phyloP scores from a whole-genome alignment of 768 basidiomycete species.

The Pleurotus djamor region DNA sequence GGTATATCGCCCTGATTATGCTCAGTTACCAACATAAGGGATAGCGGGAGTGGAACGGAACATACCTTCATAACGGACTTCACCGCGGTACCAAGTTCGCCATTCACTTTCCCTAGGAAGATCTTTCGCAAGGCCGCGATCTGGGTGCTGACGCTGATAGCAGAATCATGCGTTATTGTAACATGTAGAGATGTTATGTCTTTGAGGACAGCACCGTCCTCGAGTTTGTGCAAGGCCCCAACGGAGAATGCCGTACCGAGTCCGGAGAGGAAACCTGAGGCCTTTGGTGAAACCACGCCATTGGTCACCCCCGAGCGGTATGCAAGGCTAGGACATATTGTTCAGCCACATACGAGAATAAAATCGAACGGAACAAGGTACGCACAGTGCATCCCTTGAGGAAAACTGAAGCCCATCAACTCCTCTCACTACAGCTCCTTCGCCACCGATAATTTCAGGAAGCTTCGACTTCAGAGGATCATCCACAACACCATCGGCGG shows the following conservation, averaged over 20 bases:
- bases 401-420: slow-evolving; percentile 73
- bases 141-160: slow-evolving; percentile 63
- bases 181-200: slow-evolving; percentile 63
- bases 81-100: slow-evolving; percentile 40
- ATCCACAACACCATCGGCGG: slow-evolving; percentile 55
- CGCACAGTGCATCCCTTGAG: slow-evolving; percentile 51
- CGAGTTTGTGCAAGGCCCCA: slow-evolving; percentile 52
- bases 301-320: slow-evolving; percentile 65
- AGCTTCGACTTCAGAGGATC: slow-evolving; percentile 40
- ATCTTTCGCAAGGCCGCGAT: slow-evolving; percentile 58
- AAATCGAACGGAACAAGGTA: neutral
- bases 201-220: slow-evolving; percentile 56
- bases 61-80: slow-evolving; percentile 43
- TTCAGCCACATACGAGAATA: neutral
- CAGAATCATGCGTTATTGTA: slow-evolving; percentile 38
- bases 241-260: slow-evolving; percentile 59
- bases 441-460: slow-evolving; percentile 40
- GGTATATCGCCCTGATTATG: slow-evolving; percentile 47
- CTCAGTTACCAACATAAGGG: neutral
- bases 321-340: slow-evolving; percentile 41
- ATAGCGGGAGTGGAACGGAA: neutral
- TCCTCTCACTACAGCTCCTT: slow-evolving; percentile 45
- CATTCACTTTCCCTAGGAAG: slow-evolving; percentile 36
- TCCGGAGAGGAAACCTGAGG: slow-evolving; percentile 50
- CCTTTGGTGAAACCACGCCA: slow-evolving; percentile 54